Base-by-base conservation (phyloP, 1,284 basidiomycete genomes). In the Farysia itapuensis region DNA sequence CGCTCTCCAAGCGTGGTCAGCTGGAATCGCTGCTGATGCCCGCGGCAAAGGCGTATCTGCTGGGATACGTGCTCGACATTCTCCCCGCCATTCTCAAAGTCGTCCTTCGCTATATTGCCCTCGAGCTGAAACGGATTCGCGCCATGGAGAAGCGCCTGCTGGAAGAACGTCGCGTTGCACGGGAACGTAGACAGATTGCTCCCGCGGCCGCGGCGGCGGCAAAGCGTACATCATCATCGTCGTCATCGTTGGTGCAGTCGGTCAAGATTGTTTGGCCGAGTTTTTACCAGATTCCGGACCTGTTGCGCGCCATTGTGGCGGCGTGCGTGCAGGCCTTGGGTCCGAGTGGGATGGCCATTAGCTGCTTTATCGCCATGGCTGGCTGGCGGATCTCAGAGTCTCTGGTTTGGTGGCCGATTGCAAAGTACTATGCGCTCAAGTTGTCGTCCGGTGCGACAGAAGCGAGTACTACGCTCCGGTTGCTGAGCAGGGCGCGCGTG, bases 71-170 rank as follows among this genome's bases (percentile, higher is more conserved):
- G 15, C 51, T 68, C 45, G 70, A 72, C 40, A 51, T 59, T 37
- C 45, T 72, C 5, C 70, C 70, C 9, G 52, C 67, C 37, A 53
- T 72, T 31, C 56, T 72, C 48, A 72, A 70, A 32, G 53, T 51
- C 8, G 41, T 72, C 33, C 43, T 72, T 31, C 43, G 47, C 12
- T 72, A 54, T 46, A 35, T 63, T 41, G 45, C 45, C 22, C 13
- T 36, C 38, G 59, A 64, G 36, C 32, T 57, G 33, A 56, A 52
- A 28, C 49, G 52, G 23, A 53, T 69, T 26, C 46, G 43, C 8
- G 34, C 30, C 4, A 43, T 41, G 26, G 56, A 59, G 18, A 53
- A 46, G 28, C 43, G 65, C 3, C 43, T 45, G 15, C 32, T 45
- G 21, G 54, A 67, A 29, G 61, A 67, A 31, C 49, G 46, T 13